These are phyloP conservation scores for Phialophora macrospora DNA, from an alignment of 2,329 filamentous ascomycete species.

Conservation along the genomic window DNA sequence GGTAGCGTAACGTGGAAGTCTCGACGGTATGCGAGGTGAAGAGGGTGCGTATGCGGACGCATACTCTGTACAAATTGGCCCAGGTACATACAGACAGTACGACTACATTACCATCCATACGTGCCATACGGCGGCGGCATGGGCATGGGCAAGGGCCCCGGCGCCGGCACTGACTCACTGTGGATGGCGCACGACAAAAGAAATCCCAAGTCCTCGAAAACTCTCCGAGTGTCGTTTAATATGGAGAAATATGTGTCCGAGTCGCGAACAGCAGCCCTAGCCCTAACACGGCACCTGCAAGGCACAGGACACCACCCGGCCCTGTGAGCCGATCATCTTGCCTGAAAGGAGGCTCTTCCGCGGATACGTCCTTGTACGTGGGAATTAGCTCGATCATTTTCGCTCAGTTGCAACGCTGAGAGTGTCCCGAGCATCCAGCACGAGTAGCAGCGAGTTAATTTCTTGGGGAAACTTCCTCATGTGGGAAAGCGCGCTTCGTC, in stretches of 20 bases:
- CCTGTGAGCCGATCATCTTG: neutral
- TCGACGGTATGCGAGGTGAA: neutral
- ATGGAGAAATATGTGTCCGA: constrained; percentile 7
- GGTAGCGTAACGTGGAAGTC: neutral
- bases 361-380: neutral
- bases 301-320: constrained; percentile 11
- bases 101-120: neutral
- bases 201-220: neutral
- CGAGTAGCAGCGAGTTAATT: neutral
- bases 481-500: constrained; percentile 8
- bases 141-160: no score
- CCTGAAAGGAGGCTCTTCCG: constrained; percentile 5
- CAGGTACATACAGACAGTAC: neutral
- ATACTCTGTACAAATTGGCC: neutral
- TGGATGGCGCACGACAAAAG: neutral
- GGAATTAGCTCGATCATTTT: no score
- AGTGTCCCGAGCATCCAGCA: no score
- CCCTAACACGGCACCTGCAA: constrained; percentile 8
- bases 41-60: neutral
- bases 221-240: constrained; percentile 4
- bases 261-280: neutral
- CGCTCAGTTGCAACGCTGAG: no score
- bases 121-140: no score
- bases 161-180: no score
- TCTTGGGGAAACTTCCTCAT: constrained; percentile 4